Conservation (phyloP, 495 filamentous ascomycete genomes). For the Penicillium verhagenii region DNA sequence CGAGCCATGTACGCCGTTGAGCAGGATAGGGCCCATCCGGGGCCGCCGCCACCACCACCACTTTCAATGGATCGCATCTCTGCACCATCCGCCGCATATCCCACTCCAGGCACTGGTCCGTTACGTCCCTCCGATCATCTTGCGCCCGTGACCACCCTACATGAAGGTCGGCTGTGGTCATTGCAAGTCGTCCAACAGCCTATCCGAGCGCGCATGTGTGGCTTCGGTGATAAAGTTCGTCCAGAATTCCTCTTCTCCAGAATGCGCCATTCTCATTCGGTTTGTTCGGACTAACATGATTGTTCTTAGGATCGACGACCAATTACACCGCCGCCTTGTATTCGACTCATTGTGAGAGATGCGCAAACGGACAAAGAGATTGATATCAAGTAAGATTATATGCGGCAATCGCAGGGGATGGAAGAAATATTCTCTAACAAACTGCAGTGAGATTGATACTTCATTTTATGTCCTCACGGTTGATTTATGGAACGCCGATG, state of each 20-base stretch:
- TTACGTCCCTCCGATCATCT: conserved; percentile 37
- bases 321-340: conserved; percentile 93
- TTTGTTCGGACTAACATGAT: conserved; percentile 16
- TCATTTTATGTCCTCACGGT: conserved; percentile 91
- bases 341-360: conserved; percentile 80
- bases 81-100: conserved; percentile 41
- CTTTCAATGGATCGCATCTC: conserved; percentile 51
- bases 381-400: conserved; percentile 68
- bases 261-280: background rate
- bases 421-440: conserved; percentile 11
- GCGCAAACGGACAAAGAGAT: conserved; percentile 78
- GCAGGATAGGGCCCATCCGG: conserved; percentile 42
- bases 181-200: conserved; percentile 90
- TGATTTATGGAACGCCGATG: conserved; percentile 86
- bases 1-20: conserved; percentile 47
- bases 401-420: background rate
- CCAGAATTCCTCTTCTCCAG: background rate
- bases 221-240: conserved; percentile 93
- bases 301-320: conserved; percentile 78
- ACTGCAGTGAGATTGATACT: conserved; percentile 68
- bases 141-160: conserved; percentile 36
- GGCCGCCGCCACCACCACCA: conserved; percentile 39
- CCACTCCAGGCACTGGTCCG: conserved; percentile 35
- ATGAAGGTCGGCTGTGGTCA: conserved; percentile 56
- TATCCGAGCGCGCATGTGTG: conserved; percentile 94